Evolutionary conservation across 2,329 filamentous ascomycete genomes (phyloP), one percentile per base, ranked within the genome.

Genomic region (Exophiala sp.): DNA sequence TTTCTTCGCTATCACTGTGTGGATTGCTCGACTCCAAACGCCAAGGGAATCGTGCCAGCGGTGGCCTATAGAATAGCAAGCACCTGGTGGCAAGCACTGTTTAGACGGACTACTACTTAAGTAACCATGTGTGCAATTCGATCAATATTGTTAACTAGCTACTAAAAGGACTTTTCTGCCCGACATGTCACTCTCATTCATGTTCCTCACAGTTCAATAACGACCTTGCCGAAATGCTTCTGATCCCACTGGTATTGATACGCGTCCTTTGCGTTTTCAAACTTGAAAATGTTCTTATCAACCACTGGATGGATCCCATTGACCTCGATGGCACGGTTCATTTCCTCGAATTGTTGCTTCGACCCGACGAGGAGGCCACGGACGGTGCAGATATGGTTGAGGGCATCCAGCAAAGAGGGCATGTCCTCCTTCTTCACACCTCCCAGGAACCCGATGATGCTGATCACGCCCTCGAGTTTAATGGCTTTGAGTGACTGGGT

Each of bases 251-350:
- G 72, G 54, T 78, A 75, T 48, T 77, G 65, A 60, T 77, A 80
- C 0, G 77, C 77, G 46, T 74, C 75, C 62, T 72, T 75, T 2
- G 70, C 61, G 56, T 80, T 61, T 19, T 73, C 70, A 3, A 82
- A 64, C 34, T 66, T 67, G 59, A 80, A 82, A 13, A 77, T 69
- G 64, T 76, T 77, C 58, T 75, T 66, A 58, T 82, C 79, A 13
- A 81, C 69, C n/a, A 81, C 69, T 1, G 79, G 79, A 53, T 78
- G 73, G 57, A 82, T 77, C 50, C 78, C 64, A 50, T 79, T 79
- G 9, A 69, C 73, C 65, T 81, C 78, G 48, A 82, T 77, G 0
- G 77, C 75, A 11, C 65, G 61, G 52, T 76, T 73, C 79, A 82
- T 81, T 23, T 80, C 77, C 60, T 78, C 71, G 64, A 82, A 78